phyloP scores from a whole-genome alignment of 2,329 filamentous ascomycete species.

The Alternaria brassicae region DNA sequence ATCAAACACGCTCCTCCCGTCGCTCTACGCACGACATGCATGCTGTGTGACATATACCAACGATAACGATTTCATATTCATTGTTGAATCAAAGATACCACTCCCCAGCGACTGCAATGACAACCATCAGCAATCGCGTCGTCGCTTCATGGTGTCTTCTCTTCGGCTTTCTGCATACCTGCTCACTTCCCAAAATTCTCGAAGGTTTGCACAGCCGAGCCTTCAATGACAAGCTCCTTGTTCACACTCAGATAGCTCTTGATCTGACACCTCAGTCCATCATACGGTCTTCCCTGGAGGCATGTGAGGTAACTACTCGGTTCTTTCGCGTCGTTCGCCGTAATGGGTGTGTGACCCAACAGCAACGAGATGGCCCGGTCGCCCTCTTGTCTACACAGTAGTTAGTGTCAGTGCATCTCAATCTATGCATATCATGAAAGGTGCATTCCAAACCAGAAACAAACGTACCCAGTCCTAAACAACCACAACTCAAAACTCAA shows the following conservation, averaged over 20 bases:
- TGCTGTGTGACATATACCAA: not conserved
- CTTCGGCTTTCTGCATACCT: not conserved
- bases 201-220: not conserved
- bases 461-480: conserved; percentile 2
- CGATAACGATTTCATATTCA: not conserved
- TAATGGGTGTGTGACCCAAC: conserved; percentile 12
- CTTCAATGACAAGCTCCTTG: conserved; percentile 9
- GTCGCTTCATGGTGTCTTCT: not conserved
- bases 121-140: fast-evolving
- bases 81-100: fast-evolving
- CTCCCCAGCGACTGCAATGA: fast-evolving
- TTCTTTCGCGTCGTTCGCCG: conserved; percentile 23
- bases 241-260: conserved; percentile 17
- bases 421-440: not conserved
- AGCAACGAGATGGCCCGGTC: not conserved
- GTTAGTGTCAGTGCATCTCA: not conserved
- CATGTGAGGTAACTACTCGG: conserved; percentile 26
- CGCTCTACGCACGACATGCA: not conserved
- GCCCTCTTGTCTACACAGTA: not conserved
- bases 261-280: conserved; percentile 27
- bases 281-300: conserved; percentile 18
- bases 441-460: not conserved
- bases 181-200: not conserved
- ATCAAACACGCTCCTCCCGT: not conserved
- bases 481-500: conserved; percentile 17